Evolutionary conservation across 371 early-diverging fungal species (phyloP).

Genomic region (Furculomyces boomerangus): DNA sequence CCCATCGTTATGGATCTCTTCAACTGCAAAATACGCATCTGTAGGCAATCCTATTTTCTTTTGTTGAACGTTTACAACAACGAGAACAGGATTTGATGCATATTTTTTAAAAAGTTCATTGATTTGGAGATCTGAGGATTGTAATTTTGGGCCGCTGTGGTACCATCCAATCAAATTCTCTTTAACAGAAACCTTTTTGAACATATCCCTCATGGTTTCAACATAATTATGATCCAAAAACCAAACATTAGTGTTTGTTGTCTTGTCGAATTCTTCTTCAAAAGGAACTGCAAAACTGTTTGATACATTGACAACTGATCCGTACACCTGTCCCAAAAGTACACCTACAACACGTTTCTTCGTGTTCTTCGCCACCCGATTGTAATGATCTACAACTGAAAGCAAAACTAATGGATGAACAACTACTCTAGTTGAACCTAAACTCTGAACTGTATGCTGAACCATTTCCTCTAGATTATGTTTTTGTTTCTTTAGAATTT

Average conservation of each 20-base stretch:
- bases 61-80: slow-evolving; percentile 88
- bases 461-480: too few species aligned
- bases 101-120: slow-evolving; percentile 93
- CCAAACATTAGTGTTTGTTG: slow-evolving; percentile 80
- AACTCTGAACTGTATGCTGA: too few species aligned
- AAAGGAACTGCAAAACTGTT: slow-evolving; percentile 99
- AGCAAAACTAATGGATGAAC: slow-evolving; percentile 98
- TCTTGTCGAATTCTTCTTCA: slow-evolving; percentile 90
- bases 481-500: too few species aligned
- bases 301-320: slow-evolving; percentile 85
- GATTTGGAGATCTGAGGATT: slow-evolving; percentile 95
- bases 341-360: slow-evolving; percentile 97
- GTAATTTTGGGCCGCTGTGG: slow-evolving; percentile 97
- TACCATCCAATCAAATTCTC: slow-evolving; percentile 99
- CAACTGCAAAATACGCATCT: slow-evolving; percentile 87
- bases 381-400: slow-evolving; percentile 98
- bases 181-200: slow-evolving; percentile 90
- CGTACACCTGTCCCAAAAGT: slow-evolving; percentile 89
- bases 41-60: slow-evolving; percentile 85
- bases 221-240: slow-evolving; percentile 99
- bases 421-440: slow-evolving; percentile 50
- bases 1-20: slow-evolving; percentile 88
- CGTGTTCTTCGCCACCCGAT: slow-evolving; percentile 87
- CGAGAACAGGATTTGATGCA: slow-evolving; percentile 85
- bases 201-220: slow-evolving; percentile 98